phyloP scores from a whole-genome alignment of 2,329 filamentous ascomycete genomes.

The Cadophora sp. region DNA sequence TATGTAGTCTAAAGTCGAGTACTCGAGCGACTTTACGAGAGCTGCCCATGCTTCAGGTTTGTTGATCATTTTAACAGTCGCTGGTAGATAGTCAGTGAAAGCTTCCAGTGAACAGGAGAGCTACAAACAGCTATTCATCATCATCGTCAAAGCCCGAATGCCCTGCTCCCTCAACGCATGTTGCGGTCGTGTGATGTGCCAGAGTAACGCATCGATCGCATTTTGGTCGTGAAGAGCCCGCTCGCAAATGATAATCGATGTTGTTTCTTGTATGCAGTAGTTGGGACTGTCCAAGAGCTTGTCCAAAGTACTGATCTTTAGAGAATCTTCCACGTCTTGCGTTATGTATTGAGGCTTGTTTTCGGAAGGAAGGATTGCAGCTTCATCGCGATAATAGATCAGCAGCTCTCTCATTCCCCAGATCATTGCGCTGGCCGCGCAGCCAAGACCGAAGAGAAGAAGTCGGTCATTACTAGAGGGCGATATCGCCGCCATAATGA shows the following conservation, averaged over 20 bases:
- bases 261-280: conserved; percentile 73
- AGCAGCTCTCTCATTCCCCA: conserved; percentile 65
- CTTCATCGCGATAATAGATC: conserved; percentile 65
- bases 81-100: conserved; percentile 28
- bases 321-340: conserved; percentile 75
- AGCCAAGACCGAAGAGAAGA: conserved; percentile 40
- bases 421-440: conserved; percentile 66
- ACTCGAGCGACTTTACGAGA: conserved; percentile 65
- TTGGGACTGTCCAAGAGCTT: conserved; percentile 75
- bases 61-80: conserved; percentile 38
- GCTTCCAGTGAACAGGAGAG: not conserved
- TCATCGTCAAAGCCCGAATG: conserved; percentile 61
- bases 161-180: conserved; percentile 65
- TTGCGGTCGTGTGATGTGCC: conserved; percentile 63
- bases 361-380: conserved; percentile 68
- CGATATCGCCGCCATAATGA: conserved; percentile 42
- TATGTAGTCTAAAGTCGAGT: conserved; percentile 58
- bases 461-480: conserved; percentile 40
- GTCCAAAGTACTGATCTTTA: conserved; percentile 69
- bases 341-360: conserved; percentile 77
- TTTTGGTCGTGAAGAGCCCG: conserved; percentile 64
- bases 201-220: conserved; percentile 58
- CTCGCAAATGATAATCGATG: conserved; percentile 64
- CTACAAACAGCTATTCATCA: conserved; percentile 56
- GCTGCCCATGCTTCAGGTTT: conserved; percentile 50